Conservation (phyloP, 331 rosid genomes). For the Rosa hybrid region DNA sequence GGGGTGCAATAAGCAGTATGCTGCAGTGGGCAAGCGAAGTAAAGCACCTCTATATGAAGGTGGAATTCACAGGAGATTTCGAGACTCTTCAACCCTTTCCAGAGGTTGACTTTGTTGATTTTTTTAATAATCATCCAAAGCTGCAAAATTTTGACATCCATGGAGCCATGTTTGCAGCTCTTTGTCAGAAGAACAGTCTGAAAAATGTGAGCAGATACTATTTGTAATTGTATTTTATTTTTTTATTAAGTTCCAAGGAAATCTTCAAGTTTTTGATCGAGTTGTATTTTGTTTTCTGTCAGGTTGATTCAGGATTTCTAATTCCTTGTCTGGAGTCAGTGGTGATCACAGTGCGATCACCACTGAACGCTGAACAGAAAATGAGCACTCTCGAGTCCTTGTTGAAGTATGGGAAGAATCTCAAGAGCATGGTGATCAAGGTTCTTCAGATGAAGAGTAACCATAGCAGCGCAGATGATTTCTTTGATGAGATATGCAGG, state of each 20-base stretch:
- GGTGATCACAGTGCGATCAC: constrained; percentile 73
- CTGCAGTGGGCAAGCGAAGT: constrained; percentile 80
- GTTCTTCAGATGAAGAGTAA: constrained; percentile 93
- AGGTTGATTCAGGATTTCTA: constrained; percentile 71
- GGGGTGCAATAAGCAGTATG: constrained; percentile 88
- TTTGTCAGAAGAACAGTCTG: constrained; percentile 87
- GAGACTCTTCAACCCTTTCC: constrained; percentile 88
- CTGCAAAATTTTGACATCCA: constrained; percentile 77
- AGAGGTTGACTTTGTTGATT: constrained; percentile 85
- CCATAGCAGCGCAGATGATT: constrained; percentile 87
- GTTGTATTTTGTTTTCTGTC: background rate
- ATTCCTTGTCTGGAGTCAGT: constrained; percentile 88
- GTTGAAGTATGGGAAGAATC: constrained; percentile 64
- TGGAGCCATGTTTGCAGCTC: constrained; percentile 99
- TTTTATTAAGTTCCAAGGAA: background rate
- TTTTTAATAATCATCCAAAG: constrained; percentile 81
- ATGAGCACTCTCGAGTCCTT: constrained; percentile 86
- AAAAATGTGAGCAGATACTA: constrained; percentile 51
- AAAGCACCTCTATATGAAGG: constrained; percentile 92
- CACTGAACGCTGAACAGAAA: constrained; percentile 91
- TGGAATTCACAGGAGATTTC: constrained; percentile 86
- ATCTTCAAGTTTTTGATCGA: background rate
- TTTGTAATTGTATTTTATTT: background rate
- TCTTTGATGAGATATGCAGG: constrained; percentile 85
- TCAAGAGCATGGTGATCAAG: constrained; percentile 73